Conservation (phyloP, 2,329 filamentous ascomycete genomes). For the Chlorencoelia australis region DNA sequence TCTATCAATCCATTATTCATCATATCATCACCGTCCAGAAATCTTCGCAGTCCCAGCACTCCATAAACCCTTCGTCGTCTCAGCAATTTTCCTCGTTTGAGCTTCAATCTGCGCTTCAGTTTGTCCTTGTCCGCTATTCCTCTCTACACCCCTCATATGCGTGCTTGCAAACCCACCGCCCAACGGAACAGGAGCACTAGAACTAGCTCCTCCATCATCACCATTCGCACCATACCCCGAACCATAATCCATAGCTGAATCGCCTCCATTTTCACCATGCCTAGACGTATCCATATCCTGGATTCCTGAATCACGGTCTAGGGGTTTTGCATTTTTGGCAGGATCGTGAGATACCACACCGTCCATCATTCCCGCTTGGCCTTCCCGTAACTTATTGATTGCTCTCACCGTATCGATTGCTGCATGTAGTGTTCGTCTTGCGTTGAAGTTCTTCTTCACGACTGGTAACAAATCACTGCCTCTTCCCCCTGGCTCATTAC, state of each 20-base stretch:
- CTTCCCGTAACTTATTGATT: slow-evolving; percentile 61
- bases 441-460: slow-evolving; percentile 68
- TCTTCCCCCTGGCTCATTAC: slow-evolving; percentile 34
- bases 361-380: slow-evolving; percentile 50
- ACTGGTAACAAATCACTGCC: slow-evolving; percentile 56
- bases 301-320: slow-evolving; percentile 36
- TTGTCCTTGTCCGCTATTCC: slow-evolving; percentile 25
- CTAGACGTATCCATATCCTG: slow-evolving; percentile 12
- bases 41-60: slow-evolving; percentile 21
- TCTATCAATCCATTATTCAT: no score
- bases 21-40: slow-evolving; percentile 12
- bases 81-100: slow-evolving; percentile 44
- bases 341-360: slow-evolving; percentile 45
- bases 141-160: slow-evolving; percentile 23
- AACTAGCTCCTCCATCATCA: no score
- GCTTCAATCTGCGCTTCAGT: slow-evolving; percentile 27
- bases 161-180: slow-evolving; percentile 11
- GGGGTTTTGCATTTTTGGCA: slow-evolving; percentile 29
- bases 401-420: slow-evolving; percentile 62
- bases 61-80: slow-evolving; percentile 48
- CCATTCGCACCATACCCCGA: slow-evolving; percentile 19
- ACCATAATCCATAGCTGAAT: slow-evolving; percentile 19
- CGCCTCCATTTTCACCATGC: slow-evolving; percentile 5
- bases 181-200: slow-evolving; percentile 1
- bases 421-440: slow-evolving; percentile 56